phyloP scores from a whole-genome alignment of 768 basidiomycete genomes.

The Leucocoprinus leucothites region DNA sequence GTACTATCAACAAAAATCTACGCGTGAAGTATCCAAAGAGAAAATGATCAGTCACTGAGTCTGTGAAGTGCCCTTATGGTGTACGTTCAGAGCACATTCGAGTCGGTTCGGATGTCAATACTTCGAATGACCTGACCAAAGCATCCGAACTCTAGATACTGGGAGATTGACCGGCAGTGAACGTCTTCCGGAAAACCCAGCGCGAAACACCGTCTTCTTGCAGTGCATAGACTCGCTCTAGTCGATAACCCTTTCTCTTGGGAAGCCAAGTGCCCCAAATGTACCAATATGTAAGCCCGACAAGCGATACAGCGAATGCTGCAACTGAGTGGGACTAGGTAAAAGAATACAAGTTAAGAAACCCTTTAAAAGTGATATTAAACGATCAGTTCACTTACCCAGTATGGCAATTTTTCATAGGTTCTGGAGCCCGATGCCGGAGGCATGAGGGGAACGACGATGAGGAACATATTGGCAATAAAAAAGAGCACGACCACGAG shows the following conservation, averaged over 20 bases:
- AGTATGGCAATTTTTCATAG: constrained; percentile 65
- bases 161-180: too few species aligned
- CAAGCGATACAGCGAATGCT: constrained; percentile 40
- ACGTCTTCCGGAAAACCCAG: constrained; percentile 39
- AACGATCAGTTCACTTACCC: constrained; percentile 40
- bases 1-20: too few species aligned
- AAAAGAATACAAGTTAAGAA: too few species aligned
- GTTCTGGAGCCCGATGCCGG: constrained; percentile 47
- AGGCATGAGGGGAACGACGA: constrained; percentile 61
- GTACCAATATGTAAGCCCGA: constrained; percentile 59
- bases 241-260: constrained; percentile 40
- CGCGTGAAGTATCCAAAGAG: too few species aligned
- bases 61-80: too few species aligned
- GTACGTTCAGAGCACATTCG: too few species aligned
- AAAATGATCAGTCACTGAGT: too few species aligned
- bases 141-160: too few species aligned
- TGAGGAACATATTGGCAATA: constrained; percentile 61
- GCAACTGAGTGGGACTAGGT: constrained; percentile 49
- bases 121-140: too few species aligned
- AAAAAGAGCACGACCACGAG: constrained; percentile 51
- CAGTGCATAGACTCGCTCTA: constrained; percentile 42
- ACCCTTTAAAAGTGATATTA: too few species aligned
- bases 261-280: constrained; percentile 51
- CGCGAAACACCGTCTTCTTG: constrained; percentile 61
- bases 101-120: too few species aligned